These are phyloP conservation scores for Candida neerlandica DNA, from an alignment of 1,139 yeast genomes.

Conservation along the genomic window DNA sequence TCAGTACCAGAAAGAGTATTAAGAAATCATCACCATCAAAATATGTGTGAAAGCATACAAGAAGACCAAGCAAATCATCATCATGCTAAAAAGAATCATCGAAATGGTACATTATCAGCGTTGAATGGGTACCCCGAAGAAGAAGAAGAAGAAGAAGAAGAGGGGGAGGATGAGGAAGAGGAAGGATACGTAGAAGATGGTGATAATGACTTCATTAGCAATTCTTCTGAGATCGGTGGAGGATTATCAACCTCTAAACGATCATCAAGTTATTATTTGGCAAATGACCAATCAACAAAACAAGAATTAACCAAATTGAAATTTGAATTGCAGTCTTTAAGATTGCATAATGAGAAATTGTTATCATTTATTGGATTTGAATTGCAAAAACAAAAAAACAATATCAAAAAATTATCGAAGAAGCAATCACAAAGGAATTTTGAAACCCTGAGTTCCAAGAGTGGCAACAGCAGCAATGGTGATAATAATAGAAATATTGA, in stretches of 20 bases:
- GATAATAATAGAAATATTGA: constrained; percentile 30
- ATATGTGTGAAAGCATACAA: constrained; percentile 9
- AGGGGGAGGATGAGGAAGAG: constrained; percentile 10
- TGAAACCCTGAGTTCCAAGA: not conserved
- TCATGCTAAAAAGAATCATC: constrained; percentile 8
- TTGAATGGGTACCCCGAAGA: constrained; percentile 13
- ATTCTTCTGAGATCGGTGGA: constrained; percentile 6
- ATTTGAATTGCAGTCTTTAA: constrained; percentile 56
- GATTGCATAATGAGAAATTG: constrained; percentile 57
- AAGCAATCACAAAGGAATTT: constrained; percentile 29
- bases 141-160: constrained; percentile 8
- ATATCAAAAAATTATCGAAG: constrained; percentile 43
- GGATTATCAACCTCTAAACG: constrained; percentile 33
- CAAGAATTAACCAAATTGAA: constrained; percentile 56
- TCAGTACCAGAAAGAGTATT: constrained; percentile 34
- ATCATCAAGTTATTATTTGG: constrained; percentile 33
- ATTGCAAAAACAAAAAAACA: constrained; percentile 52
- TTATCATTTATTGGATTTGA: constrained; percentile 61
- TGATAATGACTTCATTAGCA: constrained; percentile 8
- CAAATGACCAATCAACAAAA: constrained; percentile 39
- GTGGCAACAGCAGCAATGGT: not conserved
- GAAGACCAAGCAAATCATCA: constrained; percentile 7
- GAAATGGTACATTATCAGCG: constrained; percentile 17
- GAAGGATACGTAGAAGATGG: constrained; percentile 17
- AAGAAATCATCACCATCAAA: constrained; percentile 2